phyloP scores from a whole-genome alignment of 2,329 filamentous ascomycete genomes.

The Byssochlamys sp. region DNA sequence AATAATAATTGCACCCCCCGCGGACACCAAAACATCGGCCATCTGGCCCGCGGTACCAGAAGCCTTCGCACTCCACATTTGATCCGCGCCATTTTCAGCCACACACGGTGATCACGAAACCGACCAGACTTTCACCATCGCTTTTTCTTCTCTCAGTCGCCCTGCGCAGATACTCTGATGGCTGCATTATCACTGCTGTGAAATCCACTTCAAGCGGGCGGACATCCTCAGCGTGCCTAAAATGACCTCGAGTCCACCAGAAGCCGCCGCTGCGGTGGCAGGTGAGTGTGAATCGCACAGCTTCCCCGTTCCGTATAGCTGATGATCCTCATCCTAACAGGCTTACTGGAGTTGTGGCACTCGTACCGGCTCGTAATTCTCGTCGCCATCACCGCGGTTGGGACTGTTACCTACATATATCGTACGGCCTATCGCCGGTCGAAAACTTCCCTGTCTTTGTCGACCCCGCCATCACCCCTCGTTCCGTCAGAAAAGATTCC shows the following conservation, averaged over 20 bases:
- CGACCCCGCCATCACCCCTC: constrained; percentile 23
- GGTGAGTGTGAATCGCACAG: not conserved
- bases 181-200: not conserved
- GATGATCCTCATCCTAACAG: constrained; percentile 14
- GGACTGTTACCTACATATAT: constrained; percentile 6
- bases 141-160: not conserved
- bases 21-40: too few species aligned
- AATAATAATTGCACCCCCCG: too few species aligned
- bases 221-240: not conserved
- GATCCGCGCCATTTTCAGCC: not conserved
- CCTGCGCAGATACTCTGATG: not conserved
- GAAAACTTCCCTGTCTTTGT: constrained; percentile 20
- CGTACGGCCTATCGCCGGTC: constrained; percentile 14
- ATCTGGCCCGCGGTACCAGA: not conserved
- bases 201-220: not conserved
- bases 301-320: not conserved
- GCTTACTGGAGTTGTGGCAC: constrained; percentile 38
- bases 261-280: not conserved
- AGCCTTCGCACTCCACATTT: not conserved
- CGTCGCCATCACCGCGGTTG: constrained; percentile 16
- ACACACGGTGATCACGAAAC: not conserved
- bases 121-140: not conserved
- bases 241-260: not conserved
- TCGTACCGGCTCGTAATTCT: constrained; percentile 34
- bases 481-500: constrained; percentile 16